Evolutionary conservation across 495 filamentous ascomycete genomes (phyloP).

Genomic region (Massariosphaeria phaeospora): DNA sequence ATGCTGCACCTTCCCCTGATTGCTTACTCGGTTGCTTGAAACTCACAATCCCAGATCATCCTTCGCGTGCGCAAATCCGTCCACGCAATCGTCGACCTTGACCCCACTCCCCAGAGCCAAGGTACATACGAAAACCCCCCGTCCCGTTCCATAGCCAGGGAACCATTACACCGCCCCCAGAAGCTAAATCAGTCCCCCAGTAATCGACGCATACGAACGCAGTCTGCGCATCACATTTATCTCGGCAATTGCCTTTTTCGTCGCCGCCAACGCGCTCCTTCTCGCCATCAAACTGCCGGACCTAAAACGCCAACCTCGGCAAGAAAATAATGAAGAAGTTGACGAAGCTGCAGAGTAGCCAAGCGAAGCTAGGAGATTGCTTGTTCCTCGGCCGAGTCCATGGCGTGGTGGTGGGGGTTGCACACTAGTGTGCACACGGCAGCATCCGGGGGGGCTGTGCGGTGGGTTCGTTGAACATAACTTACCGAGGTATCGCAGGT

Average conservation of each 20-base stretch:
- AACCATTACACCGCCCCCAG: constrained; percentile 16
- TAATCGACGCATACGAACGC: constrained; percentile 31
- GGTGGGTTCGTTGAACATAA: too few species aligned
- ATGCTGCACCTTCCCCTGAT: background rate
- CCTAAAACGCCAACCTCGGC: constrained; percentile 10
- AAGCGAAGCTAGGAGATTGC: too few species aligned
- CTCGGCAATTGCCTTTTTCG: constrained; percentile 30
- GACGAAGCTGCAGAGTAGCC: too few species aligned
- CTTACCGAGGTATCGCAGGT: too few species aligned
- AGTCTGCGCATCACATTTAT: constrained; percentile 33
- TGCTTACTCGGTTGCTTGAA: too few species aligned
- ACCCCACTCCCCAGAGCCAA: constrained; percentile 49
- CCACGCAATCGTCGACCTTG: constrained; percentile 46
- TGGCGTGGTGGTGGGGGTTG: too few species aligned
- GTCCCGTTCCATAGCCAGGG: background rate
- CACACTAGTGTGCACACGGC: too few species aligned
- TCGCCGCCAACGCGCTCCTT: constrained; percentile 24
- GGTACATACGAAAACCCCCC: constrained; percentile 36
- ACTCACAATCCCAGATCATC: constrained; percentile 35
- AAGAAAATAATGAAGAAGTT: too few species aligned
- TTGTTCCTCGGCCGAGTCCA: too few species aligned
- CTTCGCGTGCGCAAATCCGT: constrained; percentile 53
- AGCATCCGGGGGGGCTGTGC: constrained; percentile 6
- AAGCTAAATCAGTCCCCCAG: constrained; percentile 17
- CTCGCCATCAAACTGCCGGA: constrained; percentile 26